Evolutionary conservation across 208 protist species (phyloP).

Genomic region (Trichomonas vaginalis): DNA sequence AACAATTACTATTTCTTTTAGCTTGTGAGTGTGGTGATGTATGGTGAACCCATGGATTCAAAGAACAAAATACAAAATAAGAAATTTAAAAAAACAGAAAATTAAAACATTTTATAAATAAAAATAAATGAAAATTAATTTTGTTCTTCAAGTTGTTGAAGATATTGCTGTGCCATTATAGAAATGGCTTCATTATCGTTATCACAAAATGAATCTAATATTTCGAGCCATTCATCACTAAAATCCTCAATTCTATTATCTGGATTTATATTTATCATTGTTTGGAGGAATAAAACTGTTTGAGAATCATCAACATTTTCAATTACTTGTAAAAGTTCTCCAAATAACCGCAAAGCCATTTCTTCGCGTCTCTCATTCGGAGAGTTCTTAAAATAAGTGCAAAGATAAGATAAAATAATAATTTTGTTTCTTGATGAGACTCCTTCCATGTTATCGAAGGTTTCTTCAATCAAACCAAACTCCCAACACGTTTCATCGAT

Average conservation of each 20-base stretch:
- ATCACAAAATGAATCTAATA: background rate
- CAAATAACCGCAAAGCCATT: background rate
- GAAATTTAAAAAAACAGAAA: no score
- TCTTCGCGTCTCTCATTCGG: background rate
- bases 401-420: background rate
- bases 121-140: background rate
- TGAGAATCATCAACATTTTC: background rate
- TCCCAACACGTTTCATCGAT: background rate
- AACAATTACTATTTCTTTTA: no score
- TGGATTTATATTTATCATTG: background rate
- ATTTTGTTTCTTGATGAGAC: background rate
- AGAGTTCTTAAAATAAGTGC: background rate
- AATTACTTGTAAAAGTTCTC: background rate
- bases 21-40: no score
- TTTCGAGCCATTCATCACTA: background rate
- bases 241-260: background rate
- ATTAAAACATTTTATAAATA: no score
- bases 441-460: background rate
- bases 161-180: background rate
- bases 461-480: background rate
- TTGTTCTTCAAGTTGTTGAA: background rate
- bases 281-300: background rate
- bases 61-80: no score
- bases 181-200: background rate
- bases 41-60: no score